phyloP scores from a whole-genome alignment of 495 filamentous ascomycete genomes.

The Pyrenula aspistea region DNA sequence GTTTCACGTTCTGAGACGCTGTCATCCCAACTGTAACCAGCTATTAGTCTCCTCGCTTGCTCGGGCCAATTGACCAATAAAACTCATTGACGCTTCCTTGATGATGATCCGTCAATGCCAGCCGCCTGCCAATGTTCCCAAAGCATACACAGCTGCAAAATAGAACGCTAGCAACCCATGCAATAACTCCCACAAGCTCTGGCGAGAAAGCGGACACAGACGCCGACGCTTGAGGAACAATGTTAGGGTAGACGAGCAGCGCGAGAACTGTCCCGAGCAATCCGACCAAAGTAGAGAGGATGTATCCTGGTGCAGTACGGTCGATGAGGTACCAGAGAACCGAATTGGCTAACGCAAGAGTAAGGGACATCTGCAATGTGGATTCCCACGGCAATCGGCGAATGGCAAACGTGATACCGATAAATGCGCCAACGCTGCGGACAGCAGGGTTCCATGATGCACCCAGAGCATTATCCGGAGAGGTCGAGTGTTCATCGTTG shows the following conservation, averaged over 20 bases:
- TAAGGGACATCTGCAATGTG: slow-evolving; percentile 81
- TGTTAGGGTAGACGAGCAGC: slow-evolving; percentile 57
- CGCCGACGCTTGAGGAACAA: slow-evolving; percentile 54
- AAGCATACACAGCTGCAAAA: slow-evolving; percentile 94
- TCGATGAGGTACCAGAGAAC: slow-evolving; percentile 95
- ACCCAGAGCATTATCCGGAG: slow-evolving; percentile 11
- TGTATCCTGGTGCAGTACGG: slow-evolving; percentile 71
- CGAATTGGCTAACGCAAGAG: slow-evolving; percentile 84
- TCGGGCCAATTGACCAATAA: background rate
- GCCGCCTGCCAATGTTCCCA: slow-evolving; percentile 81
- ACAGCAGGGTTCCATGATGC: slow-evolving; percentile 74
- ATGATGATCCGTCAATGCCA: slow-evolving; percentile 29
- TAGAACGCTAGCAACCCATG: slow-evolving; percentile 84
- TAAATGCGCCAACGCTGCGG: slow-evolving; percentile 81
- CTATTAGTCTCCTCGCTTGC: background rate
- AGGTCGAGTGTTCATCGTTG: slow-evolving; percentile 15
- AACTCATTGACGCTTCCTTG: background rate
- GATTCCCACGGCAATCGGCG: slow-evolving; percentile 86
- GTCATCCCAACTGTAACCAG: too few species aligned
- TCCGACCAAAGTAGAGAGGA: slow-evolving; percentile 61
- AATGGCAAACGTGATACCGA: slow-evolving; percentile 95
- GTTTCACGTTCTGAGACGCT: too few species aligned
- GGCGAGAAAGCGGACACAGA: slow-evolving; percentile 37
- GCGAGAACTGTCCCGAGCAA: slow-evolving; percentile 61
- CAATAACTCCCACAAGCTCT: slow-evolving; percentile 65